Percentiles rank a stretch among this genome's conserved stretches.
Evolutionary conservation across 2,329 filamentous ascomycete species (phyloP).

Genomic region (Penicillium sp.): DNA sequence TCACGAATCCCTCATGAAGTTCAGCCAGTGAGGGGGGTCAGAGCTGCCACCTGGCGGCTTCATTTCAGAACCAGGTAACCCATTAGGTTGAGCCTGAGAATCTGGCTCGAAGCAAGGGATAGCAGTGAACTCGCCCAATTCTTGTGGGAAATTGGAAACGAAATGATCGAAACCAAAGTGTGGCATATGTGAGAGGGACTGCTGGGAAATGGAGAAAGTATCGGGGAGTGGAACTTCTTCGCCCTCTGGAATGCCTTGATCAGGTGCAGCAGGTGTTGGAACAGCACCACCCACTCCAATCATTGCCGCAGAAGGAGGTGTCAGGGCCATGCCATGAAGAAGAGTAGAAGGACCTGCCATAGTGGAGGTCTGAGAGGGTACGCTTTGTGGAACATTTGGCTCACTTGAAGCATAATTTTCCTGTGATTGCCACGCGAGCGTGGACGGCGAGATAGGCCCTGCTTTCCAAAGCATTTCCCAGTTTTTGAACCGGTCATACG

Average conservation of each 20-base stretch:
- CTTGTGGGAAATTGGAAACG: constrained; percentile 35
- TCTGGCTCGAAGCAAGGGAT: constrained; percentile 36
- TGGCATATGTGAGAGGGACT: constrained; percentile 25
- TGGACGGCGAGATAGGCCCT: constrained; percentile 30
- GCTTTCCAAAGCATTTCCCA: constrained; percentile 46
- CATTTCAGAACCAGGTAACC: constrained; percentile 18
- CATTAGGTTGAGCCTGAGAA: constrained; percentile 15
- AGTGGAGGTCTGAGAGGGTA: constrained; percentile 7
- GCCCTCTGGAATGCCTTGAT: constrained; percentile 16
- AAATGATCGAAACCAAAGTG: constrained; percentile 35
- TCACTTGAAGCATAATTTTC: constrained; percentile 11
- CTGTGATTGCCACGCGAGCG: constrained; percentile 22
- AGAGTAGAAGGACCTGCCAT: constrained; percentile 10
- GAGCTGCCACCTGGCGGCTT: constrained; percentile 15
- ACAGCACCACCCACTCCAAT: constrained; percentile 3
- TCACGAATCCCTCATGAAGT: constrained; percentile 27
- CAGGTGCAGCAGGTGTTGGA: constrained; percentile 2
- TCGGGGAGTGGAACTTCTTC: constrained; percentile 21
- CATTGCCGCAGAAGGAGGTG: constrained; percentile 12
- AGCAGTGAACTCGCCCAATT: constrained; percentile 34
- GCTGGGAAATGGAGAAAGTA: constrained; percentile 25
- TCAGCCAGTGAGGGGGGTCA: constrained; percentile 28
- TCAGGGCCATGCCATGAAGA: constrained; percentile 19
- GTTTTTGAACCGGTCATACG: constrained; percentile 46
- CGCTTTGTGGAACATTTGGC: constrained; percentile 6